Conservation (phyloP, 805 yeast species). For the Barnettozyma californica region DNA sequence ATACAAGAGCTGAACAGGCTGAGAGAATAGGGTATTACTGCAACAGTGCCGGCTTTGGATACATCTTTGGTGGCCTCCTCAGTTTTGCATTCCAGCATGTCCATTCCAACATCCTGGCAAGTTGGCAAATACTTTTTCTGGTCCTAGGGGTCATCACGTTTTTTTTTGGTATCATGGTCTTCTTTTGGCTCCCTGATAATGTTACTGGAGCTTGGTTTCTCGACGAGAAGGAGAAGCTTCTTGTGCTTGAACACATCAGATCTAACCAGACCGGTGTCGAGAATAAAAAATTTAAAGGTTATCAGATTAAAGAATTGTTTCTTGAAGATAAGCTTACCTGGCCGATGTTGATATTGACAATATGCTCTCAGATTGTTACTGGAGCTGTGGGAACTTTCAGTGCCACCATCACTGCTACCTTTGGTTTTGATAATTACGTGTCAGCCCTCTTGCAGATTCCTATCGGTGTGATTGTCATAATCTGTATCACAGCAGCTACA, state of each 20-base stretch:
- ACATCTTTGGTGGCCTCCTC: conserved; percentile 38
- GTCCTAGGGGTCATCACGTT: conserved; percentile 49
- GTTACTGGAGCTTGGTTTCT: conserved; percentile 30
- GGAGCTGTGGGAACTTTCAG: conserved; percentile 32
- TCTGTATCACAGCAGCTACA: conserved; percentile 33
- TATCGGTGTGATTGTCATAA: conserved; percentile 41
- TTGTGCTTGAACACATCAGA: conserved; percentile 35
- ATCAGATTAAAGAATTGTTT: conserved; percentile 37
- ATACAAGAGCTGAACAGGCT: conserved; percentile 44
- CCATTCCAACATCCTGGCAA: conserved; percentile 31
- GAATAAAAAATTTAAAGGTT: conserved; percentile 34
- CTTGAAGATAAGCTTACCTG: conserved; percentile 40
- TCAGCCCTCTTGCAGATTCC: conserved; percentile 49
- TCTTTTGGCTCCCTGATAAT: conserved; percentile 43
- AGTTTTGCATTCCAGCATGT: conserved; percentile 50
- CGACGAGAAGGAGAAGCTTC: conserved; percentile 31
- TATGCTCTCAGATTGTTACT: conserved; percentile 40
- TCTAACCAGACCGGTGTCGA: conserved; percentile 42
- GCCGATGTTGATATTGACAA: conserved; percentile 37
- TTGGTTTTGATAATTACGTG: conserved; percentile 22
- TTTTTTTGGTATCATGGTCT: conserved; percentile 38
- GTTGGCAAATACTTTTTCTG: conserved; percentile 56
- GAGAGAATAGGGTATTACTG: conserved; percentile 47
- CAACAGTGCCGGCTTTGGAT: conserved; percentile 45
- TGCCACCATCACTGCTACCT: conserved; percentile 12